phyloP scores from a whole-genome alignment of 75 land plant genomes.

The Isoetes taiwanensis region DNA sequence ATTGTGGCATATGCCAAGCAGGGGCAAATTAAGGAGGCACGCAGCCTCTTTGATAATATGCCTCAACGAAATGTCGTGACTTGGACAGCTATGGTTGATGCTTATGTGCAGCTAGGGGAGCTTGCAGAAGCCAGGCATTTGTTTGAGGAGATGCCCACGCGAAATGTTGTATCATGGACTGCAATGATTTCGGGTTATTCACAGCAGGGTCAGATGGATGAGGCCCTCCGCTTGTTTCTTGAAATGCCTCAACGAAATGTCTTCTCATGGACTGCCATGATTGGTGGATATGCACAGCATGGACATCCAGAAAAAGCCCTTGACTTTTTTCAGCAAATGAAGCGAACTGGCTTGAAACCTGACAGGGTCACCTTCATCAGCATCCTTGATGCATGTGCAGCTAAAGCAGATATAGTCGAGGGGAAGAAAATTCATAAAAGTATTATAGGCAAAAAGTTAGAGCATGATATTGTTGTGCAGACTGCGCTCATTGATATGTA shows the following conservation, averaged over 20 bases:
- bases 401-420: no score
- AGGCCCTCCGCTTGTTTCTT: conserved; percentile 43
- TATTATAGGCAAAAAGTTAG: no score
- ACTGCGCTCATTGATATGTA: no score
- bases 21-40: conserved; percentile 20
- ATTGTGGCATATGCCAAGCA: conserved; percentile 10
- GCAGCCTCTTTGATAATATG: conserved; percentile 20
- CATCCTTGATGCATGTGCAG: conserved; percentile 62
- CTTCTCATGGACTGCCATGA: conserved; percentile 68
- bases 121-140: no score
- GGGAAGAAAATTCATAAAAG: no score
- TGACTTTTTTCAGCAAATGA: conserved; percentile 45
- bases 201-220: conserved; percentile 43
- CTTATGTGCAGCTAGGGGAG: conserved; percentile 14
- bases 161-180: conserved; percentile 58
- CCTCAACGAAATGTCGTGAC: conserved; percentile 17
- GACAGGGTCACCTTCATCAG: conserved; percentile 45
- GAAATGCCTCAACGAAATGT: no score
- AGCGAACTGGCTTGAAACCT: conserved; percentile 20
- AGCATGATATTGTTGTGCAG: no score
- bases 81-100: conserved; percentile 30
- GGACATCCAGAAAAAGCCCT: conserved; percentile 40
- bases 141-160: no score
- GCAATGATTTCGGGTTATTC: conserved; percentile 61
- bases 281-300: conserved; percentile 69